phyloP scores from a whole-genome alignment of 305 asterid species.

The Fraxinus nigra region DNA sequence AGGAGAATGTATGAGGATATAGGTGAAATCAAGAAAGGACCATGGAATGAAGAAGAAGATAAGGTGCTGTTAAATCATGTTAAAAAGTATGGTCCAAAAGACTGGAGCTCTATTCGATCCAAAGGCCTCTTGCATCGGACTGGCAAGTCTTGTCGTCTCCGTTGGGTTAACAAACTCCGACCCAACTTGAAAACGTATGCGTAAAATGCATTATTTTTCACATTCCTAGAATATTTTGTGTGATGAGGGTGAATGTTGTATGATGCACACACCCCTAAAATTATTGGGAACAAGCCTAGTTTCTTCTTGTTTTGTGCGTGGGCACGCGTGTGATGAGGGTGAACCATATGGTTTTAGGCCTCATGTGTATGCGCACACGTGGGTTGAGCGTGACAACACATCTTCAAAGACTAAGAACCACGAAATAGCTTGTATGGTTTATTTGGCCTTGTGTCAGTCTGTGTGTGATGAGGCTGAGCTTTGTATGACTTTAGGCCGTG shows the following conservation, averaged over 20 bases:
- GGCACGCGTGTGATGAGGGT: neutral
- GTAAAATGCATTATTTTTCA: neutral
- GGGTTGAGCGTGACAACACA: neutral
- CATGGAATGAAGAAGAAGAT: conserved; percentile 90
- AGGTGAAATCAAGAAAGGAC: conserved; percentile 84
- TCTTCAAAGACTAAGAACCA: neutral
- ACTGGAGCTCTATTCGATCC: conserved; percentile 99
- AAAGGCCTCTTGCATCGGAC: conserved; percentile 77
- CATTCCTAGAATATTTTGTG: neutral
- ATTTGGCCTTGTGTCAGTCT: neutral
- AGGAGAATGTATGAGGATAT: conserved; percentile 40
- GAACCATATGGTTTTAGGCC: neutral
- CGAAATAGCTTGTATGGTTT: conserved; percentile 2
- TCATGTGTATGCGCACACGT: neutral
- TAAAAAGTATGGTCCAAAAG: conserved; percentile 62
- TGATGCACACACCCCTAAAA: neutral
- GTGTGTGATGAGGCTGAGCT: neutral
- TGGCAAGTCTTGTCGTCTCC: conserved; percentile 91
- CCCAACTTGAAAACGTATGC: conserved; percentile 76
- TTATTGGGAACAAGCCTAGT: neutral
- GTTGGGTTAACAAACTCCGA: conserved; percentile 91
- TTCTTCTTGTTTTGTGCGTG: neutral
- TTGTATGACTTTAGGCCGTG: neutral
- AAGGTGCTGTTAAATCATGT: conserved; percentile 70
- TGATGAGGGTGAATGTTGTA: neutral